These are phyloP conservation scores for Ceratobasidium sp. DNA, from an alignment of 1,284 basidiomycete species.

Conservation along the genomic window DNA sequence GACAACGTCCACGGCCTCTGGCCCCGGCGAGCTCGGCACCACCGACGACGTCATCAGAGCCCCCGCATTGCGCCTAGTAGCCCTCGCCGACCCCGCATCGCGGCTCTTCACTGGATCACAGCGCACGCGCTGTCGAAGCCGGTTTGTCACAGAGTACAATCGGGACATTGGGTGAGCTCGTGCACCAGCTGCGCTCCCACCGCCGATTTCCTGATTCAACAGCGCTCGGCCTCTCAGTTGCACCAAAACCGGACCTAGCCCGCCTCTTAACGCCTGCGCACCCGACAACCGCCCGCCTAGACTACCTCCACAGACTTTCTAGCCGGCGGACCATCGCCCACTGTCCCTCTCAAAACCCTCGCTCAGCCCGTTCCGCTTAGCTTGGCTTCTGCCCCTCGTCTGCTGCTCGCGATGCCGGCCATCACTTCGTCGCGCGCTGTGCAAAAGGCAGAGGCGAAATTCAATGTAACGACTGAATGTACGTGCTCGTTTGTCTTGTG, in stretches of 20 bases:
- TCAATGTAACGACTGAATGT: conserved; percentile 84
- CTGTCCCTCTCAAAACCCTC: conserved; percentile 29
- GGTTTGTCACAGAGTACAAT: not conserved
- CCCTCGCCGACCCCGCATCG: not conserved
- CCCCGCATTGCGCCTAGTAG: not conserved
- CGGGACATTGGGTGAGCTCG: conserved; percentile 31
- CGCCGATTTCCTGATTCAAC: conserved; percentile 36
- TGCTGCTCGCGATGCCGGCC: conserved; percentile 47
- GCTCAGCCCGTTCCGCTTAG: not conserved
- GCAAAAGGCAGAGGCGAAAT: conserved; percentile 69
- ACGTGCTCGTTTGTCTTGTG: conserved; percentile 52
- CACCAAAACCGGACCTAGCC: conserved; percentile 40
- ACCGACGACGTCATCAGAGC: conserved; percentile 23
- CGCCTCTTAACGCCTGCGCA: conserved; percentile 24
- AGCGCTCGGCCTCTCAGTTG: conserved; percentile 33
- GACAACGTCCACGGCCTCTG: not conserved
- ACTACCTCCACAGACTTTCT: conserved; percentile 16
- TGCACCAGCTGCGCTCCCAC: conserved; percentile 14
- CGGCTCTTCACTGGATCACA: conserved; percentile 6
- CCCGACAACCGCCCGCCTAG: conserved; percentile 31
- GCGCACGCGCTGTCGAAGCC: not conserved
- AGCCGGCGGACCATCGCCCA: conserved; percentile 37
- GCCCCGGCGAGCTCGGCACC: conserved; percentile 3
- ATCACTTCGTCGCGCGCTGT: conserved; percentile 48
- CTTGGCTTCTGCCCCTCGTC: conserved; percentile 38